Evolutionary conservation across 768 basidiomycete species (phyloP), one percentile per base, ranked within the genome.

Genomic region (Pisolithus tinctorius): DNA sequence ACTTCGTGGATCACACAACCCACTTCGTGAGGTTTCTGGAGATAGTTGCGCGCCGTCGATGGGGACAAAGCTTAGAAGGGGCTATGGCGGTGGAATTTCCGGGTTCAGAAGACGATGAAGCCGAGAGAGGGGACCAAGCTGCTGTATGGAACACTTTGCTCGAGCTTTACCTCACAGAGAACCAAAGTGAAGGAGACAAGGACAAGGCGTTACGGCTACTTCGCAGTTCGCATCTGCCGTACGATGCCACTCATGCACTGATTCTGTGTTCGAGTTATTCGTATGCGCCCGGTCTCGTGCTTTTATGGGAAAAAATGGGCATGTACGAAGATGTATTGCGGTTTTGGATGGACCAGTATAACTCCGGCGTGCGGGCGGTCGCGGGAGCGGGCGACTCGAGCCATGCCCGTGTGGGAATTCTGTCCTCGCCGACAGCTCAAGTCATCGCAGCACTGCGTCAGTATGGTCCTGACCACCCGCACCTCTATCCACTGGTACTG

Each of bases 321-420:
- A 94, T 96, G 95, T 90, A 92, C 64, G 95, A 97, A 60, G 94
- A 96, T 58, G 84, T 98, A 44, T 63, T 98, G 29, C 79, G 93
- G 23, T 96, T 90, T 71, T 93, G 87, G 86, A 94, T 95, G 80
- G 88, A 89, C 52, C 76, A 76, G 54, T 75, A 86, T 50, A 58
- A 58, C 34, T 46, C 50, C 6, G 50, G 53, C 0, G 29, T 45
- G 52, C 43, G 48, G 14, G 59, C 51, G 1, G 49, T 55, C 6
- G 68, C 65, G 38, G 71, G 69, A 17, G 13, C 23, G 31, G 45
- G 23, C 9, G 45, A 13, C 16, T 30, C 45, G 16, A 20, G 40
- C 17, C n/a, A 25, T n/a, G 13, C 40, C n/a, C 10, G 40, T 41
- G 40, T 77, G 1, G 69, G 59, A 7, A 36, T 14, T 11, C 25